Evolutionary conservation across 2,329 filamentous ascomycete species (phyloP), one percentile per base, ranked within the genome.

Genomic region (Pseudocercospora cruenta): DNA sequence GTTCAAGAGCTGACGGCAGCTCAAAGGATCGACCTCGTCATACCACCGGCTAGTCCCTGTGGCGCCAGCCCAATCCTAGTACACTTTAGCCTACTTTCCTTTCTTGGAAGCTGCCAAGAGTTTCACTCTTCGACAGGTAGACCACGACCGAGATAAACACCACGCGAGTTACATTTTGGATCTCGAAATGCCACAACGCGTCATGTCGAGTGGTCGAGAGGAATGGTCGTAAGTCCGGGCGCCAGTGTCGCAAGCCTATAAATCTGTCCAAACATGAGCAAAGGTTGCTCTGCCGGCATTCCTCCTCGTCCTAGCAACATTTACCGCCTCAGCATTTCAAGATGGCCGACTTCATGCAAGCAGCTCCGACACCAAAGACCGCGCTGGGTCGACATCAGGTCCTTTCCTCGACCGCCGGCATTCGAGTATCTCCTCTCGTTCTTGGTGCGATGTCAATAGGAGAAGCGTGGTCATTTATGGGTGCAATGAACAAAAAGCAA

Each of bases 391-490:
- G 57, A 8, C 82, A 85, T 69, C 82, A 82, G 22, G 75, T 84
- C 7, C 78, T 86, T 2, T 77, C 83, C 0, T 82, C 84, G 1
- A 79, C 78, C 0, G 84, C 83, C 0, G 80, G 78, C 16, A 78
- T 85, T 5, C 80, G 81, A 57, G 84, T 86, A 22, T 83, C 80
- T 22, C 84, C 84, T 31, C 73, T 86, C 69, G 85, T 83, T 60
- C 77, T 86, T 1, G 84, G 84, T 19, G 79, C 80, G 0, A 86
- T 86, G 83, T 85, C 82, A 70, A 84, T 86, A 67, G 84, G 84
- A 8, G 78, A 83, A 28, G 85, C 83, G 82, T 71, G 71, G 45
- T n/a, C 22, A 5, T 67, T 71, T 51, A 71, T 71, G 66, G 72
- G 73, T 67, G 80, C 82, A 14, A 86, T 92, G 21, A 70, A 39